Conservation (phyloP, 2,329 filamentous ascomycete species). For the Penicillium sp. region DNA sequence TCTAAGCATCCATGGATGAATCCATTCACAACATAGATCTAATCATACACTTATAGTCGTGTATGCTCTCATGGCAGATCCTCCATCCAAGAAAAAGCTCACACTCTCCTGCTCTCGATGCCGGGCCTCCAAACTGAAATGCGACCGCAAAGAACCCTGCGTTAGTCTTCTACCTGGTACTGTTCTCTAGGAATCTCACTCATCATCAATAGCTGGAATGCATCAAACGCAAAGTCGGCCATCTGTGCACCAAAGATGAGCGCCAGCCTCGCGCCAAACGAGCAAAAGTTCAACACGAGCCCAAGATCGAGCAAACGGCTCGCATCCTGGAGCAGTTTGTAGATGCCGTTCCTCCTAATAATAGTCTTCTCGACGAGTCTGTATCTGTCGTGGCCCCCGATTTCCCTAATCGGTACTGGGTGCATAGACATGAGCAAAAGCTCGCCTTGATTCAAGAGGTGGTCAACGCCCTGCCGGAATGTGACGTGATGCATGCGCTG, state of each 20-base stretch:
- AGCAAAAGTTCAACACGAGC: background rate
- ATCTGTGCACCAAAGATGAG: background rate
- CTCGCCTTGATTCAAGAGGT: background rate
- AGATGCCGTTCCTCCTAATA: background rate
- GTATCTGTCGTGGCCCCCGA: background rate
- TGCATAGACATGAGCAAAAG: background rate
- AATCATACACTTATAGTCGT: too few species aligned
- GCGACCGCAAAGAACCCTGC: background rate
- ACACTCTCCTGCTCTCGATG: background rate
- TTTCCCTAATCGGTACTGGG: background rate
- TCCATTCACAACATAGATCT: too few species aligned
- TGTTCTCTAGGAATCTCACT: background rate
- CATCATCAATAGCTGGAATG: background rate
- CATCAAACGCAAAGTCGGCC: background rate
- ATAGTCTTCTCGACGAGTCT: too few species aligned
- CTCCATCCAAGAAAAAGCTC: too few species aligned
- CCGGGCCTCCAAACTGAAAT: background rate
- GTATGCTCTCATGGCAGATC: too few species aligned
- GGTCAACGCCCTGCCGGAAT: background rate
- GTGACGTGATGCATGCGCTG: background rate
- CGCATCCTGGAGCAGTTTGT: background rate
- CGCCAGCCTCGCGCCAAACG: background rate
- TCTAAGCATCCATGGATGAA: too few species aligned
- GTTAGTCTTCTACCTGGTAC: background rate
- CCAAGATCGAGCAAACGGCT: background rate